Percentiles rank a stretch among this genome's conserved stretches.
Evolutionary conservation across 1,284 basidiomycete species (phyloP).

Genomic region (Puccinia horiana): DNA sequence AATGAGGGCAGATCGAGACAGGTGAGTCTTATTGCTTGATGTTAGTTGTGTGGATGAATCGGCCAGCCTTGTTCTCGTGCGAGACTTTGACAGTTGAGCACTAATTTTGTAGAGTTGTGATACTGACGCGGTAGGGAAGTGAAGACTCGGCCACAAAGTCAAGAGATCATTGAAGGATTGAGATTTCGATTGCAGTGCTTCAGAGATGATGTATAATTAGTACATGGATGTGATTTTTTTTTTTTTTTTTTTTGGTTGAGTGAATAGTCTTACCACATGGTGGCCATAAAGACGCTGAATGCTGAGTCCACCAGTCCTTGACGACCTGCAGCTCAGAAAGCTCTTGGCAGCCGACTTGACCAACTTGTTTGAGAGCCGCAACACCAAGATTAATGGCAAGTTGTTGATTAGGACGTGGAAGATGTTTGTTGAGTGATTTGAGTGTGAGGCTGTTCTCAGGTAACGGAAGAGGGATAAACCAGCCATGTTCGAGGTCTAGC

Average conservation of each 20-base stretch:
- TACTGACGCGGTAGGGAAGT: neutral
- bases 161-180: constrained; percentile 9
- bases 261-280: neutral
- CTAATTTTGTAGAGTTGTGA: constrained; percentile 16
- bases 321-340: neutral
- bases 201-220: too few relatives aligned
- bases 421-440: neutral
- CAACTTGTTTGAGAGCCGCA: neutral
- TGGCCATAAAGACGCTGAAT: neutral
- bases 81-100: neutral
- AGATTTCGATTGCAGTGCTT: neutral
- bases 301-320: neutral
- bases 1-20: neutral
- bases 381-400: neutral
- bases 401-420: neutral
- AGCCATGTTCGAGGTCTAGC: neutral
- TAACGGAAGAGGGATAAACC: neutral
- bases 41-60: neutral
- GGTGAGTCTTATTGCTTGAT: neutral
- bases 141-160: neutral
- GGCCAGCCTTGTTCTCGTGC: neutral
- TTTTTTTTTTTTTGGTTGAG: too few relatives aligned
- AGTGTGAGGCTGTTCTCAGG: neutral
- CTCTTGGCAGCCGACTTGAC: neutral
- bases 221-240: too few relatives aligned